Evolutionary conservation across 768 basidiomycete genomes (phyloP).

Genomic region (Rhodotorula kratochvilovae): DNA sequence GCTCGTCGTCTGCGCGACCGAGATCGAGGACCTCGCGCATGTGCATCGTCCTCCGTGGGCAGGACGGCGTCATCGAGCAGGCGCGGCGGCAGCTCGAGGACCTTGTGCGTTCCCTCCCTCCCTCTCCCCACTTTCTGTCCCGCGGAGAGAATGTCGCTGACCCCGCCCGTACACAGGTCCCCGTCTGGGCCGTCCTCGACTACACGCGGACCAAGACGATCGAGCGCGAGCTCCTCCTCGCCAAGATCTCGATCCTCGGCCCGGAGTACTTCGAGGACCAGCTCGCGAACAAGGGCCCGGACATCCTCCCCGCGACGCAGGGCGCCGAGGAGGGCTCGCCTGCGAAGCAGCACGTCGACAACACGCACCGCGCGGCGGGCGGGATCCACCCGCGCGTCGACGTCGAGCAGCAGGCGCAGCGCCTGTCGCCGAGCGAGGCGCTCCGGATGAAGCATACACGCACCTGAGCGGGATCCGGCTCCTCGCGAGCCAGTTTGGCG

Average conservation of each 20-base stretch:
- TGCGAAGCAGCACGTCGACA: slow-evolving; percentile 41
- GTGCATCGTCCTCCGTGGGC: slow-evolving; percentile 94
- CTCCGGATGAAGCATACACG: slow-evolving; percentile 81
- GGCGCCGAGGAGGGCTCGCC: slow-evolving; percentile 38
- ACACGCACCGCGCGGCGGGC: slow-evolving; percentile 37
- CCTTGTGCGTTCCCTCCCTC: slow-evolving; percentile 62
- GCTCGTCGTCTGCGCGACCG: slow-evolving; percentile 93
- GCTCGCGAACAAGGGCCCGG: slow-evolving; percentile 64
- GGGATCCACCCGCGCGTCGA: slow-evolving; percentile 49
- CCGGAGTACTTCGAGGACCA: slow-evolving; percentile 95
- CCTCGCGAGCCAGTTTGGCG: slow-evolving; percentile 82
- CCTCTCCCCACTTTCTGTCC: not conserved
- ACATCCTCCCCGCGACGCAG: slow-evolving; percentile 43
- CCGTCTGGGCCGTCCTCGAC: slow-evolving; percentile 98
- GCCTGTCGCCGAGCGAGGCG: slow-evolving; percentile 69
- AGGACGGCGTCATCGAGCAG: slow-evolving; percentile 97
- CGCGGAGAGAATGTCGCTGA: not conserved
- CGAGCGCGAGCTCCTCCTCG: slow-evolving; percentile 86
- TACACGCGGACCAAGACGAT: slow-evolving; percentile 91
- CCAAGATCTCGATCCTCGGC: slow-evolving; percentile 94
- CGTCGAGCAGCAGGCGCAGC: slow-evolving; percentile 40
- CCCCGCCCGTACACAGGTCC: slow-evolving; percentile 59
- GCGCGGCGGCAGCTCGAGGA: slow-evolving; percentile 93
- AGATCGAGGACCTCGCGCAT: slow-evolving; percentile 95
- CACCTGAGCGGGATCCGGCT: slow-evolving; percentile 81